Conservation (phyloP, 108 stramenopile genomes). For the Aurantiochytrium sp. region DNA sequence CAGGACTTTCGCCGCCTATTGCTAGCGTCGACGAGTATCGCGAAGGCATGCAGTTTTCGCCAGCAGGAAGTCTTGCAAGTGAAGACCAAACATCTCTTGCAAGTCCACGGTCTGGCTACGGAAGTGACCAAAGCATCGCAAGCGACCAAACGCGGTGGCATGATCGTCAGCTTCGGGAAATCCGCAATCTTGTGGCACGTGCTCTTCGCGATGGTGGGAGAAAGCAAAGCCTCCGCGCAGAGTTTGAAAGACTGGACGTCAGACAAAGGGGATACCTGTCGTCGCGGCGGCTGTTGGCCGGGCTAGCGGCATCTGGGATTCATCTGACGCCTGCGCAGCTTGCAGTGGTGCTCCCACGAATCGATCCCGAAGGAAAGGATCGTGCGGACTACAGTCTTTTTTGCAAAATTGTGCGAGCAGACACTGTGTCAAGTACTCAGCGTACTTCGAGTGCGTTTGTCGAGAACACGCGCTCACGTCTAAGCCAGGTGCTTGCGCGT, state of each 20-base stretch:
- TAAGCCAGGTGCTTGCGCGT: background rate
- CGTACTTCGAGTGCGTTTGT: background rate
- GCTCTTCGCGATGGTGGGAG: background rate
- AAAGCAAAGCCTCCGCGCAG: background rate
- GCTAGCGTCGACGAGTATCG: background rate
- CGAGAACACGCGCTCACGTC: background rate
- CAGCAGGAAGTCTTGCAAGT: background rate
- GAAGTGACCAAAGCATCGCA: background rate
- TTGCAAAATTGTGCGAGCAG: background rate
- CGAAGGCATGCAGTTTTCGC: background rate
- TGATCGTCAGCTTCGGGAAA: background rate
- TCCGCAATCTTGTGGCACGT: background rate
- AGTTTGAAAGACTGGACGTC: background rate
- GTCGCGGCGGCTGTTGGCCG: background rate
- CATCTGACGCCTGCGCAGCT: background rate
- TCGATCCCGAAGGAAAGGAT: background rate
- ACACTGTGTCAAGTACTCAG: background rate
- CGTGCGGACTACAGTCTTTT: background rate
- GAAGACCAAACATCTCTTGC: background rate
- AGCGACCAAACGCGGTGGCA: conserved; percentile 1
- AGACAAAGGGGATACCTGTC: background rate
- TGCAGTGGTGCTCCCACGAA: background rate
- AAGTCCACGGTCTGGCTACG: background rate
- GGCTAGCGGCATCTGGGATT: background rate
- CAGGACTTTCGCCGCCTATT: background rate